Conservation (phyloP, 2,329 filamentous ascomycete genomes). For the Pseudogymnoascus sp. region DNA sequence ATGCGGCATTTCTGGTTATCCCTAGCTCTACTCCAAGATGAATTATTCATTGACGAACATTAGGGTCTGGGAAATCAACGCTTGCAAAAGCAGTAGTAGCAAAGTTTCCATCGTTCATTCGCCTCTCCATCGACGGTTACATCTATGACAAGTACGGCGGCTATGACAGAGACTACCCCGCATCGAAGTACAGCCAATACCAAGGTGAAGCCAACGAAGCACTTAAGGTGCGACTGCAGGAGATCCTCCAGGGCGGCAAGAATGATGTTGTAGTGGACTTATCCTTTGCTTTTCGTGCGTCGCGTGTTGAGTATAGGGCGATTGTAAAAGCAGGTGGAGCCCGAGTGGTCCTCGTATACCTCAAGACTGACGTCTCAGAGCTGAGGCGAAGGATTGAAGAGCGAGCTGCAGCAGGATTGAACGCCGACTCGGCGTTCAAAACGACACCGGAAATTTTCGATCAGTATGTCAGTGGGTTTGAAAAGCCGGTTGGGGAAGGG, state of each 20-base stretch:
- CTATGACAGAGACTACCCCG: not conserved
- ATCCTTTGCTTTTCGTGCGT: not conserved
- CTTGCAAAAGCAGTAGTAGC: not conserved
- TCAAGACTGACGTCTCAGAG: not conserved
- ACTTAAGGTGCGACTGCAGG: not conserved
- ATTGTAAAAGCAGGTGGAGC: not conserved
- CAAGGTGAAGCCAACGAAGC: not conserved
- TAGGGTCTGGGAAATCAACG: not conserved
- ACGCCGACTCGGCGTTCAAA: not conserved
- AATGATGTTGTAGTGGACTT: not conserved
- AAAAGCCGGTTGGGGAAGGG: not conserved
- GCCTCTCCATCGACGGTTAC: slow-evolving; percentile 6
- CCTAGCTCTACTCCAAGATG: not conserved
- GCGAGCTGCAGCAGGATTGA: not conserved
- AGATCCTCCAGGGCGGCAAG: not conserved
- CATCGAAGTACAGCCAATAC: not conserved
- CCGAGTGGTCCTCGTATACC: not conserved
- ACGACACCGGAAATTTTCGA: not conserved
- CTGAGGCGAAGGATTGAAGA: not conserved
- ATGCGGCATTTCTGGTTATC: not conserved
- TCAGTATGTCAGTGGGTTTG: not conserved
- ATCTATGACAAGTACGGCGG: not conserved
- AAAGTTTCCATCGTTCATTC: not conserved
- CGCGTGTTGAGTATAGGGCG: not conserved
- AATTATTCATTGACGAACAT: not conserved